Evolutionary conservation across 2,329 filamentous ascomycete species (phyloP).

Genomic region (Colletotrichum agaves): DNA sequence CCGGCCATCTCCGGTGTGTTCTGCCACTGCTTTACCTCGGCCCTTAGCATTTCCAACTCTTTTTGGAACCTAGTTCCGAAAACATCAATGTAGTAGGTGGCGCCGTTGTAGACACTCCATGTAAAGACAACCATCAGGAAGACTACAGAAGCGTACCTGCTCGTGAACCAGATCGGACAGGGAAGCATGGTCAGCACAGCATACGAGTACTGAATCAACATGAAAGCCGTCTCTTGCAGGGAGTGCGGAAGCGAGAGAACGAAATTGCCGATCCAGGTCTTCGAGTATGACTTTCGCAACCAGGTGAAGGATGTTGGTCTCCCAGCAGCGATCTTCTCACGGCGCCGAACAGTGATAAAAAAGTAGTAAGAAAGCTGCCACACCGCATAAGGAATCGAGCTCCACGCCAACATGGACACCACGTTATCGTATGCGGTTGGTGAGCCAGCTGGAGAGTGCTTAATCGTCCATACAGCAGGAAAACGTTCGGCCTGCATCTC

Average conservation of each 20-base stretch:
- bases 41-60: conserved; percentile 88
- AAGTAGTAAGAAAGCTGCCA: conserved; percentile 97
- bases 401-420: conserved; percentile 90
- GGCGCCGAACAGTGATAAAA: conserved; percentile 93
- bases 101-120: conserved; percentile 97
- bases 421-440: conserved; percentile 83
- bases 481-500: conserved; percentile 76
- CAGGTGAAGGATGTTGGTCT: conserved; percentile 97
- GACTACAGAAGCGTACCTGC: conserved; percentile 77
- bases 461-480: conserved; percentile 87
- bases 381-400: conserved; percentile 88
- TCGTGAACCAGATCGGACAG: conserved; percentile 95
- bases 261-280: conserved; percentile 86
- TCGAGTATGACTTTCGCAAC: conserved; percentile 91
- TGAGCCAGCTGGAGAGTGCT: conserved; percentile 73
- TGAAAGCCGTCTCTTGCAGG: conserved; percentile 90
- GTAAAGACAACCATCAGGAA: conserved; percentile 88
- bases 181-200: conserved; percentile 94
- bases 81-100: conserved; percentile 97
- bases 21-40: conserved; percentile 92
- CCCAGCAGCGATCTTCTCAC: conserved; percentile 94
- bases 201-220: conserved; percentile 94
- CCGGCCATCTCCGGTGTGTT: conserved; percentile 61
- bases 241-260: conserved; percentile 80
- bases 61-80: conserved; percentile 98